Evolutionary conservation across 148 eudicot species (phyloP), one percentile per base, ranked within the genome.

Genomic region (Chenopodium suecicum): DNA sequence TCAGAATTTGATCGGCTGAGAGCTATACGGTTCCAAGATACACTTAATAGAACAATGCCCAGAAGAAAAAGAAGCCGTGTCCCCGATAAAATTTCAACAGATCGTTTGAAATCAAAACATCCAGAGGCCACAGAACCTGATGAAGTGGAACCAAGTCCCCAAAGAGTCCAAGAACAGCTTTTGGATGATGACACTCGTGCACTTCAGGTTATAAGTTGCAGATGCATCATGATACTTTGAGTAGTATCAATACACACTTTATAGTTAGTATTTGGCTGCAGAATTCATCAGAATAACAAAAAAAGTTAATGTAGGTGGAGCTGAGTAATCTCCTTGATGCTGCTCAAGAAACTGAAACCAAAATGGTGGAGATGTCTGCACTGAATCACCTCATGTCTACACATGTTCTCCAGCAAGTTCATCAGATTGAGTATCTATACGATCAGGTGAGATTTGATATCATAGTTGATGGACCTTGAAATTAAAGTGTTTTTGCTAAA

Each of bases 311-410:
- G 80, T 87, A 95, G 98, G 92, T 90, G 77, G 98, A 96, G 87
- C 86, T 96, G 81, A 85, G 89, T 70, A 82, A 87, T 86, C 89
- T 94, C 79, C 85, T 96, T 77, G 99, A 96, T 84, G 97, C 95
- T 73, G 98, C 82, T 84, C 95, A 94, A 85, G 88, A 92, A 83
- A 94, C 99, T 64, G 98, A 94, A 84, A 92, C 97, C 64, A 96
- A 90, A 87, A 92, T 94, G 98, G 92, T 96, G 72, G 99, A 96
- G 84, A 92, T 96, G 95, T 96, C 99, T 81, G 98, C 97, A 29
- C 82, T 96, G 78, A 94, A 94, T 87, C 99, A 96, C 82, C 95
- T 96, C 69, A 94, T 96, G 94, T 94, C 99, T 41, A 92, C 98
- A 44, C 97, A 96, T 84, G 98, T 96, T 78, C 89, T 94, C 83